Base-by-base conservation (phyloP, 805 yeast species). In the Pichia ethanolica region DNA sequence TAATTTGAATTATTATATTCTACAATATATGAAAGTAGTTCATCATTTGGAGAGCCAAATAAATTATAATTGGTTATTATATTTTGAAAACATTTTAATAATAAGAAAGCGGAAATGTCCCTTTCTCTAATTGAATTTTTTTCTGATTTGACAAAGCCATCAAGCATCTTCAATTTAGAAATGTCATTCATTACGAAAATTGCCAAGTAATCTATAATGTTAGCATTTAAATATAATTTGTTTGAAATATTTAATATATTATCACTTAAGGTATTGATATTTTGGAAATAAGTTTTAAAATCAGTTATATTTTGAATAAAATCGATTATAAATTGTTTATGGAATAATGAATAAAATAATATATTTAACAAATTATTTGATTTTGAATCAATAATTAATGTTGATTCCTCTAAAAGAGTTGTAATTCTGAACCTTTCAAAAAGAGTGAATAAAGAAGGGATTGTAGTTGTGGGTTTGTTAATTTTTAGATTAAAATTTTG, bases 331-430 rank as follows among this genome's bases (percentile, higher is more conserved):
- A 45, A 42, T 5, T 25, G n/a, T 35, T 45, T 49, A 33, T 53
- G 50, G 25, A 42, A 45, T 1, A 53, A 47, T n/a, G 55, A 42
- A 14, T 33, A 50, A 36, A 54, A 54, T 3, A 52, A 5, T 5
- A 51, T 50, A 30, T 54, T 54, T 10, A 52, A 11, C 12, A 52
- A 40, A 30, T 32, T 52, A 14, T 39, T 48, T 14, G 46, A 48
- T 35, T 48, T 52, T 9, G 36, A 27, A 43, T 61, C 63, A 38
- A 53, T 53, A 1, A 50, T 45, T 10, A 59, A 42, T 4, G 61
- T 53, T 14, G 61, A 55, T 35, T 57, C 57, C 42, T 59, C 62
- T 35, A 62, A 41, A 3, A 50, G 42, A 7, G 53, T 36, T 26
- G 59, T 51, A 35, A 44, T 45, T 40, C 50, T 57, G 49, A 62